A percentile compares a stretch with the other conserved stretches of the same genome.
These are phyloP conservation scores for Corchorus capsularis DNA, from an alignment of 345 rosid species.

Conservation along the genomic window DNA sequence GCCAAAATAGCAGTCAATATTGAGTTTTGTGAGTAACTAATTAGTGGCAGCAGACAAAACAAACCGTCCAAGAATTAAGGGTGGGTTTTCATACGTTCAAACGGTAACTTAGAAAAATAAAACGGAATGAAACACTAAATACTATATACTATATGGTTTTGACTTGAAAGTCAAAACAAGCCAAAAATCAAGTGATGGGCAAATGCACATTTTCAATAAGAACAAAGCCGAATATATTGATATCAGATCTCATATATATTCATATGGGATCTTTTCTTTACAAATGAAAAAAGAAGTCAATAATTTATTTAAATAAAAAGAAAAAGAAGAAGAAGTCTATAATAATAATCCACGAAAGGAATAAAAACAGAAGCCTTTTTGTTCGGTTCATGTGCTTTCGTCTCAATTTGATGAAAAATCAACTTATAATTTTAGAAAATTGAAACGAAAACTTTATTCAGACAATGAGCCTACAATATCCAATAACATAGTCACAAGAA, in stretches of 20 bases:
- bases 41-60: not conserved
- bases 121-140: not conserved
- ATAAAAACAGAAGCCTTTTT: not conserved
- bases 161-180: not conserved
- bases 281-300: too few relatives aligned
- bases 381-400: too few relatives aligned
- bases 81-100: conserved; percentile 8
- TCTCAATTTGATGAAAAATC: not conserved
- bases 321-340: too few relatives aligned
- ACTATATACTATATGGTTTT: not conserved
- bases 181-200: not conserved
- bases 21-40: not conserved
- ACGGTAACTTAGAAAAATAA: not conserved
- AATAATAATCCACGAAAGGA: not conserved
- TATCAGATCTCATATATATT: not conserved
- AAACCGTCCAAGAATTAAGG: conserved; percentile 15
- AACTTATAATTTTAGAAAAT: too few relatives aligned
- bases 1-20: conserved; percentile 17
- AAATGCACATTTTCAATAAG: not conserved
- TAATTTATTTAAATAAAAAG: too few relatives aligned
- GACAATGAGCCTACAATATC: not conserved
- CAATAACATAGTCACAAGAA: not conserved
- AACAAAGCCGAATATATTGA: not conserved
- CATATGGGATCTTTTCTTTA: not conserved
- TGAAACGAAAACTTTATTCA: too few relatives aligned